Evolutionary conservation across 108 stramenopile species (phyloP).

Genomic region (Hondaea fermentalgiana): DNA sequence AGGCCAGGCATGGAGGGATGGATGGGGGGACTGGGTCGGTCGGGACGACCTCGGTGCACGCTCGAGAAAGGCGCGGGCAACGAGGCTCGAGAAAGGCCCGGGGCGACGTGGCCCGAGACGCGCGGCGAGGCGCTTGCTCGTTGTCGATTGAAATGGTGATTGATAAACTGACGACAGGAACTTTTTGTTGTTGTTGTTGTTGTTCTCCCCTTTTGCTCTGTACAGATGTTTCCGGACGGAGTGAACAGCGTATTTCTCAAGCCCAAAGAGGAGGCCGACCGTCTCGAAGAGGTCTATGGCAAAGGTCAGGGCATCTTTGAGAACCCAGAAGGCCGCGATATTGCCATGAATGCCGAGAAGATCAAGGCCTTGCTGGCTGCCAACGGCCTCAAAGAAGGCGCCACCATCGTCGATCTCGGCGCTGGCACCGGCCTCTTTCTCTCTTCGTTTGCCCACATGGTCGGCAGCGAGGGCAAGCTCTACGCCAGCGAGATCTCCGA

Average conservation of each 20-base stretch:
- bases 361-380: neutral
- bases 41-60: too few species aligned
- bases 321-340: slow-evolving; percentile 7
- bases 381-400: neutral
- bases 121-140: too few species aligned
- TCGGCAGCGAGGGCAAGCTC: slow-evolving; percentile 7
- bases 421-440: slow-evolving; percentile 18
- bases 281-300: neutral
- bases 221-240: neutral
- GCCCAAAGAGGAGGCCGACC: neutral
- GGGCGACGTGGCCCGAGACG: too few species aligned
- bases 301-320: neutral
- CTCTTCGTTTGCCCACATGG: neutral
- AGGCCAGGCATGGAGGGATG: neutral
- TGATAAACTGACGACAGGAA: too few species aligned
- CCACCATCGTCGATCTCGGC: neutral
- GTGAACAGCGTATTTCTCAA: neutral
- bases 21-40: neutral
- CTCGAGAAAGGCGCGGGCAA: too few species aligned
- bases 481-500: neutral
- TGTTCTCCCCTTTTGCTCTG: neutral
- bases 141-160: too few species aligned
- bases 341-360: neutral
- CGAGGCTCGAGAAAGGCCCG: too few species aligned
- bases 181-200: neutral